These are phyloP conservation scores for Hemisphaericaspora subhashii DNA, from an alignment of 1,139 yeast genomes.

Conservation along the genomic window DNA sequence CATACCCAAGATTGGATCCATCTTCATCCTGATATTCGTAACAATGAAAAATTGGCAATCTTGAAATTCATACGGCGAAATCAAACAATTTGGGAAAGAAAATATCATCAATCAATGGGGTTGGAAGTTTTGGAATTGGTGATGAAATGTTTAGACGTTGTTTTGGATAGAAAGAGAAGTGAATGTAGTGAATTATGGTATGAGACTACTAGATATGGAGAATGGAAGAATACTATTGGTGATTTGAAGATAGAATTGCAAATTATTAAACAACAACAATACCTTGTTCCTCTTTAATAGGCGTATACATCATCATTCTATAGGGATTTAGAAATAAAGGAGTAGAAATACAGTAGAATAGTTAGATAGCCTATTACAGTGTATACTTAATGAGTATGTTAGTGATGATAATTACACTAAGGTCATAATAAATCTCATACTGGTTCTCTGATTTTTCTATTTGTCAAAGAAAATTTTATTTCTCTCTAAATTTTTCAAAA, in stretches of 20 bases:
- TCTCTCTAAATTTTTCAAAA: neutral
- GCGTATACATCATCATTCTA: too few species aligned
- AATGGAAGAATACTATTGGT: neutral
- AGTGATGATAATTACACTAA: neutral
- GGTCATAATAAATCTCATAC: neutral
- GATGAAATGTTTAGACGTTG: neutral
- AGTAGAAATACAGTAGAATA: too few species aligned
- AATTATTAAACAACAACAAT: neutral
- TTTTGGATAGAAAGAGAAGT: neutral
- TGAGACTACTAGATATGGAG: neutral
- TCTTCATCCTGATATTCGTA: slow-evolving; percentile 1
- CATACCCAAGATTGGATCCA: neutral
- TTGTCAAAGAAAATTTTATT: too few species aligned
- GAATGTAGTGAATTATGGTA: slow-evolving; percentile 3
- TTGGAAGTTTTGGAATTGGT: neutral
- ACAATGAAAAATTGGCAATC: neutral
- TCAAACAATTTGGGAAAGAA: neutral
- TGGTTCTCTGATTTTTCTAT: neutral
- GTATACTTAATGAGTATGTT: neutral
- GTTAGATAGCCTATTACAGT: neutral
- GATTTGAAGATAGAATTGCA: neutral
- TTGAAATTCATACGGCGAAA: neutral
- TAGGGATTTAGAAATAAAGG: neutral
- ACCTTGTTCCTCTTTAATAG: too few species aligned
- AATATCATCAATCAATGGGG: neutral